Base-by-base conservation (phyloP, 306 rosid genomes). In the Sechiopsis laciniata region DNA sequence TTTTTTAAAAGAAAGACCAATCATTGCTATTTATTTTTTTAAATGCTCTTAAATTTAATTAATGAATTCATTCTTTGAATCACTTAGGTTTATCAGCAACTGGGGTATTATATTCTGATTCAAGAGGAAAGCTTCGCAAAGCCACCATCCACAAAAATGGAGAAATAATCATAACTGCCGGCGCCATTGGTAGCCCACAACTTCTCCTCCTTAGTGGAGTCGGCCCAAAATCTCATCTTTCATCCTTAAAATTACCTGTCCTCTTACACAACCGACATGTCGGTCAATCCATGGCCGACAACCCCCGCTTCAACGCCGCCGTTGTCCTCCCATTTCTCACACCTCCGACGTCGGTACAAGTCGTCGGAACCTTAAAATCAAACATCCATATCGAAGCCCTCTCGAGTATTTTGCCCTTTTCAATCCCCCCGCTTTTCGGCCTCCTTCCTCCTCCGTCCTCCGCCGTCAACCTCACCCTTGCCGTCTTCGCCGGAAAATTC, bases 121-220 rank as follows among this genome's bases (percentile, higher is more conserved):
- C 79, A 14, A 61, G 56, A 0, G 77, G 79, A 0, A 50, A 48
- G 54, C 14, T 35, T 8, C 84, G 74, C 9, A 60, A 10, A 20
- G 79, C 79, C 55, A 10, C 57, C 16, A 66, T 75, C 13, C 76
- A 75, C 1, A 5, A 6, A 8, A 65, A 48, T 10, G 84, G 78
- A 24, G 84, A 81, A 60, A 76, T 77, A 19, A 77, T 81, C 5
- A 10, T 77, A 8, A 81, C 70, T 29, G 81, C 81, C 0, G 81
- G 84, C 13, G 62, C 69, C 50, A 61, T 81, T n/a, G 84, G 81
- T 16, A 81, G 81, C 15, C 84, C 84, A 35, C 81, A 80, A 26
- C 75, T 80, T 29, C 75, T 80, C 1, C 72, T 80, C 0, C 73
- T 58, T 0, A 80, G 84, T 45, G 78, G 84, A 4, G 32, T 76